Evolutionary conservation across 768 basidiomycete species (phyloP).

Genomic region (Serpula lacrymans): DNA sequence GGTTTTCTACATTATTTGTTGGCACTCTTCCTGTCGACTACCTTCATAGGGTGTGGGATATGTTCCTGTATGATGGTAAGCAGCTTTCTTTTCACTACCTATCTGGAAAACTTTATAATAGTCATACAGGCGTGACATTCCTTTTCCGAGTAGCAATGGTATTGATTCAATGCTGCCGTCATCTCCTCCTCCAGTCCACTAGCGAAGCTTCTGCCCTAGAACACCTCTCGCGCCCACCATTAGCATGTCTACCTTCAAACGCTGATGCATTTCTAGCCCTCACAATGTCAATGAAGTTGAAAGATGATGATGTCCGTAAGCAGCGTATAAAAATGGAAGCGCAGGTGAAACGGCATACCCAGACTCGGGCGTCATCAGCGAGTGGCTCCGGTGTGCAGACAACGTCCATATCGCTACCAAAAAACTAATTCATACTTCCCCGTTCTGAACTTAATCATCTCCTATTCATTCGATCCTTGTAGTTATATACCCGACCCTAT

Average conservation of each 20-base stretch:
- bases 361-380: constrained; percentile 25
- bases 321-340: constrained; percentile 73
- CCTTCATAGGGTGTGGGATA: constrained; percentile 75
- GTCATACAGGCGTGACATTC: constrained; percentile 60
- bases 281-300: constrained; percentile 63
- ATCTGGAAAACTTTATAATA: not conserved
- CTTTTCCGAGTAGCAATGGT: constrained; percentile 73
- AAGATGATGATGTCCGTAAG: constrained; percentile 77
- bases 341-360: constrained; percentile 61
- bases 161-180: constrained; percentile 57
- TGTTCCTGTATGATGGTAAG: constrained; percentile 79
- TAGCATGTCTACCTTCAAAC: constrained; percentile 50
- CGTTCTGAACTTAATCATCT: too few relatives aligned
- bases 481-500: too few relatives aligned
- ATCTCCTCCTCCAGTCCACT: constrained; percentile 49
- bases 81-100: not conserved
- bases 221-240: constrained; percentile 49
- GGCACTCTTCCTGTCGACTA: constrained; percentile 61
- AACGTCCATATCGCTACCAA: constrained; percentile 26
- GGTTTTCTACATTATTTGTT: constrained; percentile 75
- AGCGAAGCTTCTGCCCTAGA: constrained; percentile 46
- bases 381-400: constrained; percentile 26
- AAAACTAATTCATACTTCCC: constrained; percentile 3
- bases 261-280: constrained; percentile 64
- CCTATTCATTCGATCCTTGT: too few relatives aligned